phyloP scores from a whole-genome alignment of 1,139 yeast species.

The Blastobotrys elegans region DNA sequence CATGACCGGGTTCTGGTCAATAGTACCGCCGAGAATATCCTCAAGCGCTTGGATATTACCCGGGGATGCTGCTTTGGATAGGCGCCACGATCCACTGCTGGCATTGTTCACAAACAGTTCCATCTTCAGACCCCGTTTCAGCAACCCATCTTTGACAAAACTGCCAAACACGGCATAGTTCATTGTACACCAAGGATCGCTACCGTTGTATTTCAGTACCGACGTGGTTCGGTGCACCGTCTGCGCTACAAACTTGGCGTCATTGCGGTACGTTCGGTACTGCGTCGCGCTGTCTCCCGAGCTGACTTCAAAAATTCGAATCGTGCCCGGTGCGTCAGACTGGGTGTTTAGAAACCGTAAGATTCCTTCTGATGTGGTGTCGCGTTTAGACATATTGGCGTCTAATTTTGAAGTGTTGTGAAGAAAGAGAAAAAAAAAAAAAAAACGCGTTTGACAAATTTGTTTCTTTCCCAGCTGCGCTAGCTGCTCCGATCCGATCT shows the following conservation, averaged over 20 bases:
- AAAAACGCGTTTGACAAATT: background rate
- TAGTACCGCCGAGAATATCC: conserved; percentile 52
- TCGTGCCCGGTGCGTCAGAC: conserved; percentile 37
- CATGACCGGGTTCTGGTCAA: conserved; percentile 60
- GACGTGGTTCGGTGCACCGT: conserved; percentile 75
- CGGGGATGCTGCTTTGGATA: conserved; percentile 70
- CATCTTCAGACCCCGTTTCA: conserved; percentile 68
- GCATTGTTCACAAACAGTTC: conserved; percentile 54
- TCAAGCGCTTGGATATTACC: conserved; percentile 85
- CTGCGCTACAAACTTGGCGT: conserved; percentile 80
- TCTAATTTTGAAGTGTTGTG: background rate
- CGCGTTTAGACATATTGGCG: conserved; percentile 4
- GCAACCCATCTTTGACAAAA: conserved; percentile 59
- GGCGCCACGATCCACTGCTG: conserved; percentile 46
- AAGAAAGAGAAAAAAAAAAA: background rate
- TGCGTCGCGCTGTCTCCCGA: conserved; percentile 36
- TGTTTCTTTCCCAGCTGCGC: background rate
- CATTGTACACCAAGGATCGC: conserved; percentile 62
- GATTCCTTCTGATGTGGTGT: conserved; percentile 7
- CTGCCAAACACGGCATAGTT: conserved; percentile 68
- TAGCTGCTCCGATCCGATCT: too few species aligned
- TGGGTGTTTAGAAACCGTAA: conserved; percentile 25
- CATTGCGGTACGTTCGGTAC: conserved; percentile 31
- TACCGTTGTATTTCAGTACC: conserved; percentile 57
- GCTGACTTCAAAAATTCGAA: conserved; percentile 69